Base-by-base conservation (phyloP, 208 protist genomes). In the Crithidia sp. region DNA sequence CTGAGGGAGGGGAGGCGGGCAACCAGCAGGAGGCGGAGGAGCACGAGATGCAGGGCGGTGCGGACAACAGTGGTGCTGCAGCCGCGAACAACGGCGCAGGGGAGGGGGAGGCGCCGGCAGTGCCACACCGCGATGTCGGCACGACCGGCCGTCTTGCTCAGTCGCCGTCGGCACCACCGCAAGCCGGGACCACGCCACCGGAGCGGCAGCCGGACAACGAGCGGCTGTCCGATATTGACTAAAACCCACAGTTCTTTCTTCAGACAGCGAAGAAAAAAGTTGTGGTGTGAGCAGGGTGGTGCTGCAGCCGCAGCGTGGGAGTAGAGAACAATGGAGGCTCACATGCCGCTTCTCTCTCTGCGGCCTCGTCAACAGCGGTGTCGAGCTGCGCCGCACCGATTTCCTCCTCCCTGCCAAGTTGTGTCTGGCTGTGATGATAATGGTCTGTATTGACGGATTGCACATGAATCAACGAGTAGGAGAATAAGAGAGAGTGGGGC, bases 161-260 rank as follows among this genome's bases (percentile, higher is more conserved):
- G 17, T 0, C 0, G 19, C 44, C 28, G 5, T 2, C 10, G 6
- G 13, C 58, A 9, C 19, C 58, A 12, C 44, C 57, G 36, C 28
- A 56, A 36, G 13, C 7, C 5, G 47, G 54, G 5, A n/a, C 9
- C 28, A 83, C 65, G 4, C 67, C 67, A 19, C 64, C 63, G 17
- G 58, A 70, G 53, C 64, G 19, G 7, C 74, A 75, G 50, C 81
- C 74, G 4, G 65, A 79, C 50, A 79, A 81, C 63, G 44, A 63
- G 36, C 74, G 62, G 28, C 50, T 87, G 40, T 87, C 78, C 19
- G 78, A 82, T 36, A 80, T 85, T 57, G 78, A 81, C 56, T 84
- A 78, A 67, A 17, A 16, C 8, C 28, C 28, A 1, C 28, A 28
- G 28, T 28, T 28, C 58, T 7, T 60, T 74, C 8, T 66, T 71